Evolutionary conservation across 805 yeast species (phyloP).

Genomic region (Candida orba): DNA sequence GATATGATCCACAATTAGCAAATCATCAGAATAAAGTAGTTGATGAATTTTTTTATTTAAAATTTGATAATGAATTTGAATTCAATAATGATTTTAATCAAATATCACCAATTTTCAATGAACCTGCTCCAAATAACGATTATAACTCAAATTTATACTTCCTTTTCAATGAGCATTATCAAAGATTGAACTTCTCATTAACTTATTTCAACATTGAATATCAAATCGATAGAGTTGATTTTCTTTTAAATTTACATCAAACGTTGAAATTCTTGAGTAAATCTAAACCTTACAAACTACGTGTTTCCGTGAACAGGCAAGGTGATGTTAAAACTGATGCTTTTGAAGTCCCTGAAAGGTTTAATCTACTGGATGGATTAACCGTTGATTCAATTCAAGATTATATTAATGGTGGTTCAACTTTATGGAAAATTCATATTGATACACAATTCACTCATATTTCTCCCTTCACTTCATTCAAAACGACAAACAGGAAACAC

Average conservation of each 20-base stretch:
- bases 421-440: slow-evolving; percentile 54
- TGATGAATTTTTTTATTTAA: background rate
- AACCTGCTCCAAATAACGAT: slow-evolving; percentile 1
- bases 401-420: slow-evolving; percentile 14
- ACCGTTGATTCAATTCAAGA: slow-evolving; percentile 17
- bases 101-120: background rate
- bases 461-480: slow-evolving; percentile 79
- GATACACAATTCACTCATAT: slow-evolving; percentile 46
- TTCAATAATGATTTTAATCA: background rate
- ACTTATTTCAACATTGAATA: slow-evolving; percentile 45
- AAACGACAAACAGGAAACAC: slow-evolving; percentile 66
- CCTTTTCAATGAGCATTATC: slow-evolving; percentile 55
- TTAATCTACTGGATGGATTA: slow-evolving; percentile 25
- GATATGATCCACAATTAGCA: slow-evolving; percentile 61
- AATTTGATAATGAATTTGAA: background rate
- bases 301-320: slow-evolving; percentile 34
- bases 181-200: slow-evolving; percentile 49
- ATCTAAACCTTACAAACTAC: slow-evolving; percentile 36
- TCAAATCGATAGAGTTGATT: slow-evolving; percentile 32
- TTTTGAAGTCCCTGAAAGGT: slow-evolving; percentile 25
- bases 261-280: slow-evolving; percentile 27
- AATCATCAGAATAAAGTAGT: background rate
- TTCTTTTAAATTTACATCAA: slow-evolving; percentile 36
- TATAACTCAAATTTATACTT: slow-evolving; percentile 36
- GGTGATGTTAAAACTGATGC: slow-evolving; percentile 34